Percentiles rank a stretch among this genome's conserved stretches.
Conservation (phyloP, 2,329 filamentous ascomycete species). For the Colletotrichum sp. region DNA sequence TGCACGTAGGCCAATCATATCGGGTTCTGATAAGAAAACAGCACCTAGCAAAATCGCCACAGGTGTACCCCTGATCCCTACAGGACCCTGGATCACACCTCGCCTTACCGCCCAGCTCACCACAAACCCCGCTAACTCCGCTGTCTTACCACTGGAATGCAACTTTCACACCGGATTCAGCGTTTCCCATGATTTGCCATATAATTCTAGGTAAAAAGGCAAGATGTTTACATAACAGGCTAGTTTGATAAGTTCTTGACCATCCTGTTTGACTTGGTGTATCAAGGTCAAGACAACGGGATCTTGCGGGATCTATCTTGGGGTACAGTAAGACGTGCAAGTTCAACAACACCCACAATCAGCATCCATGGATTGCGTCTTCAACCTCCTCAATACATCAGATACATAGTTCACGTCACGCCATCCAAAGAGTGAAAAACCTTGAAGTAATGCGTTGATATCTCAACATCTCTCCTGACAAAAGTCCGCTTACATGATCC, state of each 20-base stretch:
- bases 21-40: not conserved
- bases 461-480: not conserved
- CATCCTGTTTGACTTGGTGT: not conserved
- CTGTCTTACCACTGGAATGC: not conserved
- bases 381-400: not conserved
- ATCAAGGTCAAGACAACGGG: not conserved
- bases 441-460: not conserved
- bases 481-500: not conserved
- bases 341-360: not conserved
- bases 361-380: not conserved
- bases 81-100: not conserved
- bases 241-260: not conserved
- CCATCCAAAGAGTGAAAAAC: not conserved
- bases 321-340: not conserved
- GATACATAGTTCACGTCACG: not conserved
- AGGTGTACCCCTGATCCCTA: not conserved
- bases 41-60: not conserved
- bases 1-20: not conserved
- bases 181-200: not conserved
- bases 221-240: not conserved
- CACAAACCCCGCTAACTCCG: not conserved
- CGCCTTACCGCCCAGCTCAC: not conserved
- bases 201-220: not conserved
- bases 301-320: not conserved
- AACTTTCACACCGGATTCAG: not conserved